Percentiles rank a stretch among this genome's conserved stretches.
Evolutionary conservation across 352 stramenopile genomes (phyloP).

Genomic region (Plasmopara halstedii): DNA sequence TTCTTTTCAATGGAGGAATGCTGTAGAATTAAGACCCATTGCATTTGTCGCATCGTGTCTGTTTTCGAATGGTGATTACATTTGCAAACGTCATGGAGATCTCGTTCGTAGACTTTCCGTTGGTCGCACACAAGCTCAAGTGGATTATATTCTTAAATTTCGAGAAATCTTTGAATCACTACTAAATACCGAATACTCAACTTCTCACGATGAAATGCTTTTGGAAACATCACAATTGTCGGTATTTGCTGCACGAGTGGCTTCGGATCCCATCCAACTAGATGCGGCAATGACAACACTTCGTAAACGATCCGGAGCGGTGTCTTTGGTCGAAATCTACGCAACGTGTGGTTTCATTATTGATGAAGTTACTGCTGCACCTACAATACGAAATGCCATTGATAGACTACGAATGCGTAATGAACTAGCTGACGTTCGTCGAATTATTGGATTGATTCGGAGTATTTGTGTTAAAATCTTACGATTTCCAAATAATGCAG

Average conservation of each 20-base stretch:
- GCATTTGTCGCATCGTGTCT: slow-evolving; percentile 58
- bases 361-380: slow-evolving; percentile 47
- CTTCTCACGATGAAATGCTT: slow-evolving; percentile 6
- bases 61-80: slow-evolving; percentile 52
- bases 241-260: slow-evolving; percentile 36
- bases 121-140: slow-evolving; percentile 43
- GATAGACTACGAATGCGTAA: slow-evolving; percentile 46
- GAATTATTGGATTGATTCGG: slow-evolving; percentile 39
- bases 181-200: slow-evolving; percentile 17
- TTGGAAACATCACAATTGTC: slow-evolving; percentile 38
- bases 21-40: slow-evolving; percentile 42
- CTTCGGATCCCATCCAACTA: slow-evolving; percentile 29
- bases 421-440: slow-evolving; percentile 40
- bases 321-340: slow-evolving; percentile 56
- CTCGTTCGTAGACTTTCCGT: slow-evolving; percentile 48
- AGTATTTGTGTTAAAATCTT: slow-evolving; percentile 63
- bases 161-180: slow-evolving; percentile 50
- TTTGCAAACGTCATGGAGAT: slow-evolving; percentile 44
- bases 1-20: neutral
- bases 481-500: slow-evolving; percentile 59
- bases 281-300: slow-evolving; percentile 33
- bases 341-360: slow-evolving; percentile 57
- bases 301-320: slow-evolving; percentile 33
- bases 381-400: slow-evolving; percentile 47
- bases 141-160: slow-evolving; percentile 55